Base-by-base conservation (phyloP, 768 basidiomycete species). In the Dioszegia crocea region DNA sequence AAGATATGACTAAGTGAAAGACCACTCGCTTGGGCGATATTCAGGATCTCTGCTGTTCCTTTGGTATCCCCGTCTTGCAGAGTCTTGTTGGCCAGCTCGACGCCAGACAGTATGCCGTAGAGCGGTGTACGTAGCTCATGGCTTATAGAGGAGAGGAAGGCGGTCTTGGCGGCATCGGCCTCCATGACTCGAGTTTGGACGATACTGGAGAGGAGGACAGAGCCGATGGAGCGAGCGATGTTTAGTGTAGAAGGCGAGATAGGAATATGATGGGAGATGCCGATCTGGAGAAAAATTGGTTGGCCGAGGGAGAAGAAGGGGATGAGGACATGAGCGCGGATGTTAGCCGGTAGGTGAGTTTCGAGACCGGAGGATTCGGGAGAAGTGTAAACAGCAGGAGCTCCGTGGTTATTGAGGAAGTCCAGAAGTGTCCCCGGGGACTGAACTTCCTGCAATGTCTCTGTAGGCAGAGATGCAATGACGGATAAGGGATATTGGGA, bases 51-150 rank as follows among this genome's bases (percentile, higher is more conserved):
- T 9, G 19, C 33, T 21, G 56, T 26, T 12, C 57, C 60, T n/a
- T 51, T 54, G 36, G 56, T 39, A 24, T 65, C 53, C 5, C 38
- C 33, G 19, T 57, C 26, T 10, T n/a, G 11, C 12, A 48, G 1
- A 2, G 33, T 17, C 14, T 56, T 12, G 23, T 17, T 38, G 2
- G 68, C 48, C 14, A 76, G 55, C 33, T 68, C 48, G 16, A 76
- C 47, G 14, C 66, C 67, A 1, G 63, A 56, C 24, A 69, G 38
- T 19, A 76, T 40, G 4, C 70, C 65, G 58, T 73, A 67, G 57
- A 76, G 44, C 0, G 74, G 74, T 0, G 68, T 70, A 11, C 74
- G 58, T 6, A 76, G 61, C 23, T 73, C 73, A 48, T 75, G 73
- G 30, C 60, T 61, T 40, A 75, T 69, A 10, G 64, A 67, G 2